Base-by-base conservation (phyloP, 352 stramenopile genomes). In the Pythium oligandrum region DNA sequence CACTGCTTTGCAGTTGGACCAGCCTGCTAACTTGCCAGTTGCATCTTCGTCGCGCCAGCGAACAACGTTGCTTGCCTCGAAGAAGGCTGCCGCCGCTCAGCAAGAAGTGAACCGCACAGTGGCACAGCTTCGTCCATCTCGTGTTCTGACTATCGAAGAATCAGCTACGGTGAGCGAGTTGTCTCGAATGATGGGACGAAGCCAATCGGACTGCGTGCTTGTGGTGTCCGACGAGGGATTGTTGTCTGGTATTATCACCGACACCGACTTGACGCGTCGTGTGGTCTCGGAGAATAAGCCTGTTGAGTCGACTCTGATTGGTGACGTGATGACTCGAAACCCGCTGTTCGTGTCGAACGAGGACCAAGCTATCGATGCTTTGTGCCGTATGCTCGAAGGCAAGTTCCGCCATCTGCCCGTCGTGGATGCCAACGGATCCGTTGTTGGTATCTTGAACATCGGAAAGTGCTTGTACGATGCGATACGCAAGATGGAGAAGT, bases 381-480 rank as follows among this genome's bases (percentile, higher is more conserved):
- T 96, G n/a, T 89, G 79, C 55, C 71, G 48, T 11, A 96, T 96
- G 86, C 57, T 96, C 11, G 83, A 93, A 59, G 86, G 86, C 33
- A 91, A 92, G 42, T 96, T 96, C 59, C 83, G 86, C 35, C 86
- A 96, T 48, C 55, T 94, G 42, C 86, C 86, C 7, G 87, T 95
- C 8, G 77, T 94, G 1, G 83, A 94, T 47, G 78, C 71, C 45
- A 68, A 75, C 26, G 87, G 84, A 0, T 83, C 79, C 1, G 93
- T 99, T 4, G 91, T 98, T 4, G 97, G 97, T 8, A 87, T 99
- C 40, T 66, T 99, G 26, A 97, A 98, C 73, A 99, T 99, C 71
- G 95, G 93, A 8, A 98, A 99, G 68, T 99, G 97, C 59, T 57
- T 99, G 55, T 98, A 99, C 75, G 96, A 99, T 74, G 96, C 96